Conservation (phyloP, 1,139 yeast genomes). For the Spathaspora jeffriesii region DNA sequence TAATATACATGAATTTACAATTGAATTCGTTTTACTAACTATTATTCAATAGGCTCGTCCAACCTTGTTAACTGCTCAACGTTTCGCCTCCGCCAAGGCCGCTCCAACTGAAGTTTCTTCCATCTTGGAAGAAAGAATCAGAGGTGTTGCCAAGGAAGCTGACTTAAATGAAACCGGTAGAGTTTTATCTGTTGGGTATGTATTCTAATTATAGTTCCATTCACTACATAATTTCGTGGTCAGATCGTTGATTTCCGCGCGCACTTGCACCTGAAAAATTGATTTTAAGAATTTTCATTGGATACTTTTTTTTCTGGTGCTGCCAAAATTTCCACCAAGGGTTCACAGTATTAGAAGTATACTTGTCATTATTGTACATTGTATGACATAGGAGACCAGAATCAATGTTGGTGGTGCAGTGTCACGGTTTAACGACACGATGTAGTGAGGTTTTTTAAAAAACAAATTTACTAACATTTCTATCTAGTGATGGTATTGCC, state of each 20-base stretch:
- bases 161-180: conserved; percentile 99
- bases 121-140: conserved; percentile 98
- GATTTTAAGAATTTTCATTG: conserved; percentile 2
- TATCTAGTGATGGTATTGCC: conserved; percentile 96
- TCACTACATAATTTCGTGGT: not conserved
- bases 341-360: not conserved
- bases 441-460: not conserved
- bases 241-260: conserved; percentile 1
- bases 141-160: conserved; percentile 98
- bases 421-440: not conserved
- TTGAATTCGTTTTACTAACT: conserved; percentile 13
- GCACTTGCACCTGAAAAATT: not conserved
- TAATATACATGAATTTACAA: not conserved
- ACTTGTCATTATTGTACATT: not conserved
- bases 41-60: conserved; percentile 62
- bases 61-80: conserved; percentile 59
- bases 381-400: not conserved
- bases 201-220: conserved; percentile 16
- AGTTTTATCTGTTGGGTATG: conserved; percentile 95
- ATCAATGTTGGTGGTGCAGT: not conserved
- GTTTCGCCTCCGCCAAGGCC: conserved; percentile 97
- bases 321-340: not conserved
- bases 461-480: conserved; percentile 22
- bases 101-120: conserved; percentile 99
- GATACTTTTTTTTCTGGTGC: conserved; percentile 1